Percentiles rank a stretch among this genome's conserved stretches.
These are phyloP conservation scores for Melocanna baccifera DNA, from an alignment of 176 grass and related monocot species.

Conservation along the genomic window DNA sequence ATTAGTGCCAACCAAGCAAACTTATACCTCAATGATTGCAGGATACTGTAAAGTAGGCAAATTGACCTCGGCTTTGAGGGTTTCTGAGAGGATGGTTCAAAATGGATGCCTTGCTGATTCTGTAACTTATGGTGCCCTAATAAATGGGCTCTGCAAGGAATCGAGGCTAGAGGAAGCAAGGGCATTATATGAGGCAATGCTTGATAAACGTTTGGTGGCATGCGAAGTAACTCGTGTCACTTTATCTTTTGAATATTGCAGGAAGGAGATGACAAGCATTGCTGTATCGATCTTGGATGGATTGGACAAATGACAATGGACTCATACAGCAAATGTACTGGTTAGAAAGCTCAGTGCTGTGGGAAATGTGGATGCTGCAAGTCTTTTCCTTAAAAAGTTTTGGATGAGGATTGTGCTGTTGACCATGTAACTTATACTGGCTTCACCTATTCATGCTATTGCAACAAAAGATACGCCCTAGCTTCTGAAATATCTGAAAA, in stretches of 20 bases:
- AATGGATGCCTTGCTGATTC: slow-evolving; percentile 69
- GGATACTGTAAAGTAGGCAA: slow-evolving; percentile 79
- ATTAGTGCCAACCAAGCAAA: slow-evolving; percentile 73
- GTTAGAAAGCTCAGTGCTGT: slow-evolving; percentile 67
- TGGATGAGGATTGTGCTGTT: slow-evolving; percentile 55
- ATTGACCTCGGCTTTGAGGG: slow-evolving; percentile 61
- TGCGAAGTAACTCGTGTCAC: slow-evolving; percentile 76
- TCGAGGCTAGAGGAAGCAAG: slow-evolving; percentile 81
- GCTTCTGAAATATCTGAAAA: slow-evolving; percentile 79
- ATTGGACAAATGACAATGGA: slow-evolving; percentile 59
- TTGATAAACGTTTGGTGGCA: slow-evolving; percentile 82
- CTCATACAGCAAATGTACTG: slow-evolving; percentile 50
- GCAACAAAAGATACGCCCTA: slow-evolving; percentile 55
- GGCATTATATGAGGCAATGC: slow-evolving; percentile 77
- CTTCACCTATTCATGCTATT: slow-evolving; percentile 70
- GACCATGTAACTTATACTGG: slow-evolving; percentile 57
- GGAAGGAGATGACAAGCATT: slow-evolving; percentile 43
- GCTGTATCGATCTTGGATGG: slow-evolving; percentile 60
- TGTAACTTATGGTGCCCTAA: slow-evolving; percentile 74
- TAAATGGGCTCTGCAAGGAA: slow-evolving; percentile 88
- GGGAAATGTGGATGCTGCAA: slow-evolving; percentile 62
- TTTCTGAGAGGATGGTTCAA: slow-evolving; percentile 77
- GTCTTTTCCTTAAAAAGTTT: slow-evolving; percentile 65
- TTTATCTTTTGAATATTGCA: slow-evolving; percentile 78
- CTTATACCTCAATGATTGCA: slow-evolving; percentile 86